Base-by-base conservation (phyloP, 805 yeast species). In the Suhomyces sp. region DNA sequence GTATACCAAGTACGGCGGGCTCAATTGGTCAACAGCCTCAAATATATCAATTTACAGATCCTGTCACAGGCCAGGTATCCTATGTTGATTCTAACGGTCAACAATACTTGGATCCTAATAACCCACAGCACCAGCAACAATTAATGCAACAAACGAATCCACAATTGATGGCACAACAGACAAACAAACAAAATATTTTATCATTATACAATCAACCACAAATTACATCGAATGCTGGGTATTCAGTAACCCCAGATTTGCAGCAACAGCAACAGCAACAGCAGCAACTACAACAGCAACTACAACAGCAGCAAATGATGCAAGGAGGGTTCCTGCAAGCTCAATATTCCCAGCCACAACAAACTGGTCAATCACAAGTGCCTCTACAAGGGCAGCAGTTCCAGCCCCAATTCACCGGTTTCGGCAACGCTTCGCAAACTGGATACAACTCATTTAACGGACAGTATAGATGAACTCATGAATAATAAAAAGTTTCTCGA, bases 31-130 rank as follows among this genome's bases (percentile, higher is more conserved):
- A 48, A 23, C 71, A 56, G 70, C 80, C 67, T 49, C 87, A 74
- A 66, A 83, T 76, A 68, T 87, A 71, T 60, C 93, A 86, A 62
- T 87, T 84, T 63, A 76, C 86, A 19, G 92, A 87, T 60, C 90
- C 91, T 2, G 72, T 79, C 6, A 85, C 90, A 0, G 92, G 93
- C 10, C 79, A 82, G 47, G 68, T 86, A 4, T 77, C 81, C 33
- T 87, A 87, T 60, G 81, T 87, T 35, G 92, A 87, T 61, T 78
- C 84, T 9, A 83, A 80, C 45, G 86, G 86, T 2, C 90, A 86
- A 60, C 88, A 86, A 60, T 80, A 79, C 57, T 62, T 80, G 52
- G 82, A 79, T 60, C 79, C 81, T 8, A 71, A 61, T 54, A 71
- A 72, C 50, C 82, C 78, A 40, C 78, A 73, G 46, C 76, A 72